Conservation (phyloP, 768 basidiomycete genomes). For the Boletus patriciae region DNA sequence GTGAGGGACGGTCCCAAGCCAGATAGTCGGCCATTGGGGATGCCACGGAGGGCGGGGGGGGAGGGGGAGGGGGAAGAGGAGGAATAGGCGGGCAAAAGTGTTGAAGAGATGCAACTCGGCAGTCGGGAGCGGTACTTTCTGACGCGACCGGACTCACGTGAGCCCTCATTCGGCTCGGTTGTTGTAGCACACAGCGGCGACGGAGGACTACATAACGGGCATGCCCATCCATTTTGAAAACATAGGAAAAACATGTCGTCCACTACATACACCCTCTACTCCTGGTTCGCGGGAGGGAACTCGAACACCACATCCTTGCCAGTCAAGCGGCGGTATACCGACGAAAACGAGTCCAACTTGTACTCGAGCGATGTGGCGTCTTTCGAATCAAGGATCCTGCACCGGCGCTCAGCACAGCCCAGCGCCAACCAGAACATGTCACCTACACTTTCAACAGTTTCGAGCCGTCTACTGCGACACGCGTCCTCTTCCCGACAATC, state of each 20-base stretch:
- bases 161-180: slow-evolving; percentile 15
- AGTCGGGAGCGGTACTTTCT: slow-evolving; percentile 2
- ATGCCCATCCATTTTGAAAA: slow-evolving; percentile 39
- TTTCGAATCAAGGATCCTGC: slow-evolving; percentile 94
- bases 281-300: slow-evolving; percentile 77
- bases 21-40: slow-evolving; percentile 56
- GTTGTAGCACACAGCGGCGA: slow-evolving; percentile 16
- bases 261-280: slow-evolving; percentile 47
- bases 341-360: slow-evolving; percentile 99
- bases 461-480: slow-evolving; percentile 89
- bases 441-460: slow-evolving; percentile 98
- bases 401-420: slow-evolving; percentile 17
- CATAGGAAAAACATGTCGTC: slow-evolving; percentile 32
- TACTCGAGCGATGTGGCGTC: slow-evolving; percentile 98
- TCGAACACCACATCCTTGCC: slow-evolving; percentile 97
- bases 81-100: slow-evolving; percentile 28
- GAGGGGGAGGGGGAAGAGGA: slow-evolving; percentile 39
- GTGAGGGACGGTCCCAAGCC: slow-evolving; percentile 62
- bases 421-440: slow-evolving; percentile 6
- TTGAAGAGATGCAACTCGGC: slow-evolving; percentile 31
- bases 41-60: slow-evolving; percentile 50
- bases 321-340: slow-evolving; percentile 91
- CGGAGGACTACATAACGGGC: slow-evolving; percentile 31
- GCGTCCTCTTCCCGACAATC: slow-evolving; percentile 98
- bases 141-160: slow-evolving; percentile 39